Percentiles rank a stretch among this genome's conserved stretches.
Conservation (phyloP, 306 rosid species). For the Lotus japonicus region DNA sequence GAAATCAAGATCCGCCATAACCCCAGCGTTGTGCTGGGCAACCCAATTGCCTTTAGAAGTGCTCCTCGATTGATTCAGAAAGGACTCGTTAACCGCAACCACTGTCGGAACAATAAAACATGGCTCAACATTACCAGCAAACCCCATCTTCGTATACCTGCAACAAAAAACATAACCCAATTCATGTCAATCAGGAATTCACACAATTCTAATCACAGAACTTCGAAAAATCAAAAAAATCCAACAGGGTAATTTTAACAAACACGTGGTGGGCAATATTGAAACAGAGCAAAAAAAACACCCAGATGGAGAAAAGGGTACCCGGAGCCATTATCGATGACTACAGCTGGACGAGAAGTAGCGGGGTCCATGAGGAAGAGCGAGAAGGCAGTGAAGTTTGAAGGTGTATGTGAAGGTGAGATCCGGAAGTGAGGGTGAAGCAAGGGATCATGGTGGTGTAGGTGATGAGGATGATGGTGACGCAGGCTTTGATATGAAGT, state of each 20-base stretch:
- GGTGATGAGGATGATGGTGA: slow-evolving; percentile 33
- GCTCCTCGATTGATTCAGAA: slow-evolving; percentile 60
- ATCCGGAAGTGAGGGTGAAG: slow-evolving; percentile 48
- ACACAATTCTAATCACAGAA: neutral
- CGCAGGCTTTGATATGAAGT: slow-evolving; percentile 63
- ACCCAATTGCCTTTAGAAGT: slow-evolving; percentile 75
- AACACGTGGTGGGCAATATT: slow-evolving; percentile 21
- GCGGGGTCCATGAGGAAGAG: slow-evolving; percentile 79
- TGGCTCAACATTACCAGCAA: slow-evolving; percentile 94
- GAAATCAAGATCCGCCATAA: slow-evolving; percentile 99
- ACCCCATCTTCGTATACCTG: slow-evolving; percentile 99
- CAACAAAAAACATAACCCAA: slow-evolving; percentile 6
- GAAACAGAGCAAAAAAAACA: neutral
- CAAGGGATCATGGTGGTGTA: slow-evolving; percentile 70
- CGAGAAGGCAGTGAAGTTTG: neutral
- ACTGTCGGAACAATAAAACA: slow-evolving; percentile 84
- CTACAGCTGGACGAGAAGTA: slow-evolving; percentile 91
- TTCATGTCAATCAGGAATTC: neutral
- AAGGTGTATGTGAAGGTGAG: slow-evolving; percentile 73
- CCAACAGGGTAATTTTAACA: slow-evolving; percentile 25
- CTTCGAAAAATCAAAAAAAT: neutral
- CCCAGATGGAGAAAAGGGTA: slow-evolving; percentile 10
- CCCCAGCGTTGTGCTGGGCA: slow-evolving; percentile 96
- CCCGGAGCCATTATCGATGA: slow-evolving; percentile 98
- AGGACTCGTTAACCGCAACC: slow-evolving; percentile 87